phyloP scores from a whole-genome alignment of 257 asterid genomes.

The Nicotiana sylvestris region DNA sequence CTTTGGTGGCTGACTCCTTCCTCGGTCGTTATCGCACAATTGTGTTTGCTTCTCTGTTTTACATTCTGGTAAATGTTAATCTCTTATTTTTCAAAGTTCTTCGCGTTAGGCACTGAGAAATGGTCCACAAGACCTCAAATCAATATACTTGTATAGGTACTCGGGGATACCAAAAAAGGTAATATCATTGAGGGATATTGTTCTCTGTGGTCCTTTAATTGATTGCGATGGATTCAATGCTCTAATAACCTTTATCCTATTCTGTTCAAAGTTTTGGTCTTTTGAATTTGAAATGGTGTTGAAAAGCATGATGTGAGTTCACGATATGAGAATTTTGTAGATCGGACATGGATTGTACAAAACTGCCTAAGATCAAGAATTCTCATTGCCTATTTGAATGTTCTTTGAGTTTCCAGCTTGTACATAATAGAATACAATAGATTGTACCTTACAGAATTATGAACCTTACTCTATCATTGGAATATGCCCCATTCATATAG shows the following conservation, averaged over 20 bases:
- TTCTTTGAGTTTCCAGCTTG: background rate
- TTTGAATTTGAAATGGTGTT: background rate
- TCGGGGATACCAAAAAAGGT: background rate
- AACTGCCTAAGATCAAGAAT: background rate
- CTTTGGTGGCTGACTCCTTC: slow-evolving; percentile 22
- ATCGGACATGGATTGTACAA: background rate
- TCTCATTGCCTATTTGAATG: background rate
- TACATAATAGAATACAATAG: background rate
- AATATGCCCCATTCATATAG: background rate
- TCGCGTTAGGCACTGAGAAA: background rate
- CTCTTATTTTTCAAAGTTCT: background rate
- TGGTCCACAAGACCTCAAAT: background rate
- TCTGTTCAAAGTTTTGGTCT: background rate
- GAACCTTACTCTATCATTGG: background rate
- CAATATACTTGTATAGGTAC: background rate
- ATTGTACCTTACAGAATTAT: background rate
- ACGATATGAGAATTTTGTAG: background rate
- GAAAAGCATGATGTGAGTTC: background rate
- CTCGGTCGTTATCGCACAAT: slow-evolving; percentile 27
- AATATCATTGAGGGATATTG: background rate
- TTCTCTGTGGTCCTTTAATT: background rate
- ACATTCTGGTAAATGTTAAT: slow-evolving; percentile 16
- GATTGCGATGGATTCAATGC: background rate
- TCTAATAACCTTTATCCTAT: background rate
- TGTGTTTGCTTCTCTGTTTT: slow-evolving; percentile 19